Percentiles rank a stretch among this genome's conserved stretches.
phyloP scores from a whole-genome alignment of 257 asterid genomes.

The Salvia hispanica region DNA sequence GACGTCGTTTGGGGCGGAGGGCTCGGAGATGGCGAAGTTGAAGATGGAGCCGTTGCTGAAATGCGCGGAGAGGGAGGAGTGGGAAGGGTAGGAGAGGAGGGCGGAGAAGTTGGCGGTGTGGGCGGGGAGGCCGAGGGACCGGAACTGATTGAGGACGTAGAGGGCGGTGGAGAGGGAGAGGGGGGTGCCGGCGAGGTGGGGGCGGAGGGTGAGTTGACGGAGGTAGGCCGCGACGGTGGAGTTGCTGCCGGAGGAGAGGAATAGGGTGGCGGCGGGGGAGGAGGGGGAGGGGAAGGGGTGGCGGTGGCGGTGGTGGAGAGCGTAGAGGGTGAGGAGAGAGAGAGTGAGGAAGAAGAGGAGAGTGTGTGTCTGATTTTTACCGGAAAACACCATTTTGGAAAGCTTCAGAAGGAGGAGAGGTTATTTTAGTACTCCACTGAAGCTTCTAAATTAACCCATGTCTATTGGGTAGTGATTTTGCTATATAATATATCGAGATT shows the following conservation, averaged over 20 bases:
- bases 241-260: slow-evolving; percentile 73
- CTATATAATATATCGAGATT: too few species aligned
- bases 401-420: not conserved
- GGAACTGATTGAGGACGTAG: slow-evolving; percentile 71
- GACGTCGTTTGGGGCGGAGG: slow-evolving; percentile 46
- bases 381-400: slow-evolving; percentile 31
- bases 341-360: slow-evolving; percentile 46
- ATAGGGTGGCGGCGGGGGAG: slow-evolving; percentile 30
- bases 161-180: slow-evolving; percentile 61
- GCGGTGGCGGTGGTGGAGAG: slow-evolving; percentile 39
- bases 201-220: slow-evolving; percentile 82
- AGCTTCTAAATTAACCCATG: too few species aligned
- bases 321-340: slow-evolving; percentile 43
- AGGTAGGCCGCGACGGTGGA: slow-evolving; percentile 76
- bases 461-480: too few species aligned
- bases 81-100: slow-evolving; percentile 76
- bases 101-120: slow-evolving; percentile 56
- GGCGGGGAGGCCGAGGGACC: slow-evolving; percentile 52
- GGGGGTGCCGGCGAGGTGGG: slow-evolving; percentile 90
- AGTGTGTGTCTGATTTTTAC: slow-evolving; percentile 47
- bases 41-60: slow-evolving; percentile 48
- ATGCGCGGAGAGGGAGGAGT: slow-evolving; percentile 61
- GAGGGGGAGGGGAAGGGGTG: slow-evolving; percentile 13
- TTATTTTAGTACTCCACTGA: not conserved
- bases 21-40: slow-evolving; percentile 52